These are phyloP conservation scores for Termitomyces sp. DNA, from an alignment of 768 basidiomycete species.

Conservation along the genomic window DNA sequence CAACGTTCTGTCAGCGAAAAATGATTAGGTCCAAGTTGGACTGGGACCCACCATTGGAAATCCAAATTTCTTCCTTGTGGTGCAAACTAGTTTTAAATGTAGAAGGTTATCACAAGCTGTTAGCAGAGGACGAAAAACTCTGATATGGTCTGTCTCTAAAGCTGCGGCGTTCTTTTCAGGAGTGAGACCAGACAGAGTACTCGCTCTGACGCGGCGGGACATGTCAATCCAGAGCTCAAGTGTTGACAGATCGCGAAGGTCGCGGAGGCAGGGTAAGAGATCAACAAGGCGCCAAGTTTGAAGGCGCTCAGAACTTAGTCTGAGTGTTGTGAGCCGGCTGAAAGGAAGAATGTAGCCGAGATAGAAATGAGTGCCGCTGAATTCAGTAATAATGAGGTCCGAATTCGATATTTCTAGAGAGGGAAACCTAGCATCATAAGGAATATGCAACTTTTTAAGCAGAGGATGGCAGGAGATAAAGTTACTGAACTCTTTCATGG, in stretches of 20 bases:
- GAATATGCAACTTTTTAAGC: slow-evolving; percentile 13
- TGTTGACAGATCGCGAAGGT: slow-evolving; percentile 8
- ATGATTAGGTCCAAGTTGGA: background rate
- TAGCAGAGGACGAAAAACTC: slow-evolving; percentile 14
- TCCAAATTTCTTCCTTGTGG: slow-evolving; percentile 13
- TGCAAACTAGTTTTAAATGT: slow-evolving; percentile 16
- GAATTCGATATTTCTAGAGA: slow-evolving; percentile 8
- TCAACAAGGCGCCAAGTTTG: slow-evolving; percentile 13
- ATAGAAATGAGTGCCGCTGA: slow-evolving; percentile 14
- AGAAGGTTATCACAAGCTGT: slow-evolving; percentile 10
- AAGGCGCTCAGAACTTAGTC: slow-evolving; percentile 15
- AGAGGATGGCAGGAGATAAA: slow-evolving; percentile 14
- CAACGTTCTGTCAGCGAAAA: background rate
- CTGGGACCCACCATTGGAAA: slow-evolving; percentile 13
- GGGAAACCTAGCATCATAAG: slow-evolving; percentile 11
- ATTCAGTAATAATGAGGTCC: slow-evolving; percentile 10
- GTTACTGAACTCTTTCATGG: slow-evolving; percentile 10
- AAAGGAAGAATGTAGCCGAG: slow-evolving; percentile 8
- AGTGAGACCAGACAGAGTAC: background rate
- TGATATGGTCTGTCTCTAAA: slow-evolving; percentile 15
- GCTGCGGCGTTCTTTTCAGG: slow-evolving; percentile 8
- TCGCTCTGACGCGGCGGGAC: slow-evolving; percentile 9
- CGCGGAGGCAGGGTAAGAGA: slow-evolving; percentile 10
- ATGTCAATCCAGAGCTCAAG: slow-evolving; percentile 17
- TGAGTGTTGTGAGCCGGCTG: slow-evolving; percentile 13